These are phyloP conservation scores for Fusarium mexicanum DNA, from an alignment of 2,329 filamentous ascomycete genomes.

Conservation along the genomic window DNA sequence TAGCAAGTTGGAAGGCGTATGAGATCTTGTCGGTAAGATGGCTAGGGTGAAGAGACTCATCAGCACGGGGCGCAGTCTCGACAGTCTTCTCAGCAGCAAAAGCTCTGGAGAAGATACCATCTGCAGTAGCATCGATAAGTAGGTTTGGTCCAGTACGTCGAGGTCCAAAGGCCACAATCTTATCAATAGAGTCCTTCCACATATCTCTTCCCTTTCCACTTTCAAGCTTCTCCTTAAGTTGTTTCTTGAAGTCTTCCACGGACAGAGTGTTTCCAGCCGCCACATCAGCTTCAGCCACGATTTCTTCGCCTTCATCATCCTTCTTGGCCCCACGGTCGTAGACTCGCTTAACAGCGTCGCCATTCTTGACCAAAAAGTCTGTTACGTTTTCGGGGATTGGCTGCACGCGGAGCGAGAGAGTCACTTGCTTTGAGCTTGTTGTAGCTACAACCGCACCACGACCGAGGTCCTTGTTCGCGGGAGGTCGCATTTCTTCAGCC, in stretches of 20 bases:
- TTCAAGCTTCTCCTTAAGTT: constrained; percentile 75
- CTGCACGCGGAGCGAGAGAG: constrained; percentile 77
- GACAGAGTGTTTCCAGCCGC: constrained; percentile 71
- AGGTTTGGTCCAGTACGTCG: constrained; percentile 87
- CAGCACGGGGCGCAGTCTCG: constrained; percentile 51
- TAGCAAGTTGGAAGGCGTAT: constrained; percentile 94
- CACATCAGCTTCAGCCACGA: constrained; percentile 66
- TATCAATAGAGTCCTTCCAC: constrained; percentile 81
- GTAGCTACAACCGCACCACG: constrained; percentile 79
- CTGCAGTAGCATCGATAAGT: constrained; percentile 82
- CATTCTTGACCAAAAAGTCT: constrained; percentile 85
- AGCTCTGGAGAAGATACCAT: constrained; percentile 76
- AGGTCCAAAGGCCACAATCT: constrained; percentile 91
- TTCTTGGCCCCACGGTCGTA: constrained; percentile 71
- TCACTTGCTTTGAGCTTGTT: constrained; percentile 88
- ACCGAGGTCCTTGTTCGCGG: constrained; percentile 85
- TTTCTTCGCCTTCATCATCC: constrained; percentile 51
- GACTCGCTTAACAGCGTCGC: constrained; percentile 79
- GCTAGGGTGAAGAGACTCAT: constrained; percentile 64
- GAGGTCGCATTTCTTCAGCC: constrained; percentile 90
- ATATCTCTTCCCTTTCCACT: constrained; percentile 75
- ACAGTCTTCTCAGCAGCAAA: constrained; percentile 56
- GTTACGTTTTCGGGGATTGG: constrained; percentile 83
- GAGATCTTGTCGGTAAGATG: constrained; percentile 90
- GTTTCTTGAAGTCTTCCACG: constrained; percentile 77